phyloP scores from a whole-genome alignment of 352 stramenopile species.

The Globisporangium okanoganense region DNA sequence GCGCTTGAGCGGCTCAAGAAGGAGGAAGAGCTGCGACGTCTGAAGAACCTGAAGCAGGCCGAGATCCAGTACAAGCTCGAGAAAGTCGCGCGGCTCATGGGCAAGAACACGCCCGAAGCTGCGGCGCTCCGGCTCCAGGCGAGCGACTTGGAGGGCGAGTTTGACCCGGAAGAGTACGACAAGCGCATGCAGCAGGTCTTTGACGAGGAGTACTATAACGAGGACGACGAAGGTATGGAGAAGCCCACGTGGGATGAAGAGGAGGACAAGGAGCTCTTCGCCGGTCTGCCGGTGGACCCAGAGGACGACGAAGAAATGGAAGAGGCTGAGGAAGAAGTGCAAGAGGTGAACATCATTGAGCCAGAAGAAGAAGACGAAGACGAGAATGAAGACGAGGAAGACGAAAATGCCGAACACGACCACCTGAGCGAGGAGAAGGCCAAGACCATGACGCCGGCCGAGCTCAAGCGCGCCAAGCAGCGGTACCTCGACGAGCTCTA shows the following conservation, averaged over 20 bases:
- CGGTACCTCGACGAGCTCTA: slow-evolving; percentile 97
- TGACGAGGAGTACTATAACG: slow-evolving; percentile 97
- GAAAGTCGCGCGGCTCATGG: slow-evolving; percentile 87
- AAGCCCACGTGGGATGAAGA: slow-evolving; percentile 82
- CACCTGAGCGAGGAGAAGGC: slow-evolving; percentile 34
- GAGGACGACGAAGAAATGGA: slow-evolving; percentile 53
- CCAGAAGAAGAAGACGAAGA: slow-evolving; percentile 26
- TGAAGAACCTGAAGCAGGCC: slow-evolving; percentile 98
- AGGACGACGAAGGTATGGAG: slow-evolving; percentile 60
- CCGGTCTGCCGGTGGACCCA: slow-evolving; percentile 51
- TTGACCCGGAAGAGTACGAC: slow-evolving; percentile 97
- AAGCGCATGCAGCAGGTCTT: slow-evolving; percentile 96
- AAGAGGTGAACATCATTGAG: slow-evolving; percentile 22
- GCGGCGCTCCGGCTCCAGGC: slow-evolving; percentile 47
- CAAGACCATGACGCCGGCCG: slow-evolving; percentile 48
- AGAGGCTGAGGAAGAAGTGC: slow-evolving; percentile 22
- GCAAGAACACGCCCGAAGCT: slow-evolving; percentile 45
- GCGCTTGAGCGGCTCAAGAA: slow-evolving; percentile 94
- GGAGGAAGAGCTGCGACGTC: slow-evolving; percentile 94
- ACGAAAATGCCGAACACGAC: slow-evolving; percentile 50
- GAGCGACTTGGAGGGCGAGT: slow-evolving; percentile 92
- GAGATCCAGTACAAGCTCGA: slow-evolving; percentile 94
- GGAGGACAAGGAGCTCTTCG: slow-evolving; percentile 85
- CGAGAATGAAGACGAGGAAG: slow-evolving; percentile 28
- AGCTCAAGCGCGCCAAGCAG: slow-evolving; percentile 82